A percentile compares a stretch with the other conserved stretches of the same genome.
Conservation (phyloP, 306 rosid genomes). For the Geum urbanum region DNA sequence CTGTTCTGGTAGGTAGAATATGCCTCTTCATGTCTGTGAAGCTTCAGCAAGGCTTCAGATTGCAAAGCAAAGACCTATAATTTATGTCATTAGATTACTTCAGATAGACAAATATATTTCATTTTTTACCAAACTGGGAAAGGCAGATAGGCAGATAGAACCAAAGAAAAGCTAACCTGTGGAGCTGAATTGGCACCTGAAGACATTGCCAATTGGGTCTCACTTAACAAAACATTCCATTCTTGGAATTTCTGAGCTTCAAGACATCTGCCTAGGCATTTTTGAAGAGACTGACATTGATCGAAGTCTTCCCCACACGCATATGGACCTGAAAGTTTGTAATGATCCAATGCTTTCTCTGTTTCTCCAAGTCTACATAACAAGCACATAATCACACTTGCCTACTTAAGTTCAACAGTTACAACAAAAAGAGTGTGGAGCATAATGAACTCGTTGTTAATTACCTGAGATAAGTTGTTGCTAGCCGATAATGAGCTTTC, state of each 20-base stretch:
- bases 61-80: constrained; percentile 67
- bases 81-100: constrained; percentile 9
- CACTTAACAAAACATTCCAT: constrained; percentile 61
- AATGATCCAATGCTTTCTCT: constrained; percentile 61
- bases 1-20: constrained; percentile 49
- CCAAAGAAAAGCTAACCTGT: constrained; percentile 40
- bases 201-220: constrained; percentile 64
- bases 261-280: constrained; percentile 53
- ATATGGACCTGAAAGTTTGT: constrained; percentile 42
- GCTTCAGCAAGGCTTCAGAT: constrained; percentile 80
- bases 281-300: constrained; percentile 54
- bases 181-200: constrained; percentile 75
- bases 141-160: too few relatives aligned
- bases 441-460: constrained; percentile 22
- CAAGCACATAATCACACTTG: background rate
- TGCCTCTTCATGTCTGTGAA: constrained; percentile 73
- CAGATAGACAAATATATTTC: too few relatives aligned
- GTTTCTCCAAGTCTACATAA: constrained; percentile 65
- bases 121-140: too few relatives aligned
- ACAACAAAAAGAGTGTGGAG: background rate
- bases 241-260: constrained; percentile 55
- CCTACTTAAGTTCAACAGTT: background rate
- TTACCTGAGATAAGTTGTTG: constrained; percentile 79
- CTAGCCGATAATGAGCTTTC: constrained; percentile 86
- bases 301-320: constrained; percentile 31